Base-by-base conservation (phyloP, 371 early-diverging fungal species). In the Massospora cicadina region DNA sequence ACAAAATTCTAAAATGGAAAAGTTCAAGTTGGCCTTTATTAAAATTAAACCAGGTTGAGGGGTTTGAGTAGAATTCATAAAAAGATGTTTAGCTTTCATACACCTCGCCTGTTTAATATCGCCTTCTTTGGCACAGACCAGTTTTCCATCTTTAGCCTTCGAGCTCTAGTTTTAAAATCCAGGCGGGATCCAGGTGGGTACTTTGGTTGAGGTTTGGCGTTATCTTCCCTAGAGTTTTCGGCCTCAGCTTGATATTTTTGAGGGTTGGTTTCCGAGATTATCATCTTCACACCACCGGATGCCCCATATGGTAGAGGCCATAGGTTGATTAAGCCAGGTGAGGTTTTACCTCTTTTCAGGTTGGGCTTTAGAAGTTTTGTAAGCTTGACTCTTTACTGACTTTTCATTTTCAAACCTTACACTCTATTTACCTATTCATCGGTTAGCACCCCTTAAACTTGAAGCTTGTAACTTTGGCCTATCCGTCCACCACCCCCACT, bases 111-210 rank as follows among this genome's bases (percentile, higher is more conserved):
- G 25, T 61, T 61, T 25, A 33, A 61, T 28, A 64, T 81, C 29
- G 69, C 79, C 32, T 83, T 78, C 70, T 79, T 83, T 65, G 83
- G 83, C 2, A 72, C 77, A 1, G 79, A 79, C 65, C 68, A 71
- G 55, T 83, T 81, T 65, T 76, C 80, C 2, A 63, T 78, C n/a
- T 55, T 59, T 17, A 74, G 72, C 60, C 68, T 80, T 65, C 32
- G 66, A 30, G 54, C 68, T 2, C 69, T 81, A 60, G 43, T 43
- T 5, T 63, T 71, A 17, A 32, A 68, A 2, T 62, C 61, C 29
- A 10, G 55, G 65, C 21, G 71, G 68, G 65, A 32, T 1, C n/a
- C 25, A 65, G 55, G 27, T 21, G n/a, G 17, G 54, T n/a, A 58
- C 17, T 17, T 23, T 55, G 3, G 28, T 64, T 29, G n/a, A 25